Base-by-base conservation (phyloP, 768 basidiomycete species). In the Amanita muscaria region DNA sequence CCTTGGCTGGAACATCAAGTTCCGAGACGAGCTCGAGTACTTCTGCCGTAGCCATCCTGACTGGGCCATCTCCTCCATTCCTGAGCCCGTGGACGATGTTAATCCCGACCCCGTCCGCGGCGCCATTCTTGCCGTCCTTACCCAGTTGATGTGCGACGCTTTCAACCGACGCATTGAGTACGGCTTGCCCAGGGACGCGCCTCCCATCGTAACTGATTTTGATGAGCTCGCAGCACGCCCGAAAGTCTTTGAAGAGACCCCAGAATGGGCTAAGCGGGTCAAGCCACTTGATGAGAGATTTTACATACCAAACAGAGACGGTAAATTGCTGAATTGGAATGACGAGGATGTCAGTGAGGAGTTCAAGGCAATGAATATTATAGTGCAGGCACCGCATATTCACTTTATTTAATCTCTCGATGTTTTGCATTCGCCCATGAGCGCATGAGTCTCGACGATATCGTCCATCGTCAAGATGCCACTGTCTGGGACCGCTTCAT, bases 11-110 rank as follows among this genome's bases (percentile, higher is more conserved):
- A 55, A 39, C 18, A 51, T 54, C 19, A 44, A 44, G 23, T 59
- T 62, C 23, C 61, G 62, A 38, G 60, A 63, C 45, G 59, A 61
- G 47, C 53, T 64, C 23, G 64, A 63, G 47, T 61, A 62, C 44
- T 63, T 63, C 32, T 62, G 61, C 40, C 45, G 43, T 38, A 49
- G 42, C 30, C 53, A 51, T 50, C 51, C 49, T 21, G 35, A 37
- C 9, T 37, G 35, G 35, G 35, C 35, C 35, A 37, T 37, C 35
- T 33, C 32, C 32, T 33, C 32, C 32, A 33, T 33, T 33, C 32
- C 32, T 33, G 10, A 33, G 48, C 44, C 51, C 33, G 46, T 55
- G 25, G 36, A 47, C n/a, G 23, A 46, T 12, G 41, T 53, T 19
- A 44, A 56, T 25, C 37, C 46, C 10, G 50, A 61, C 23, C 55